A percentile compares a stretch with the other conserved stretches of the same genome.
Evolutionary conservation across 2,329 filamentous ascomycete genomes (phyloP).

Genomic region (Diaporthe amygdali): DNA sequence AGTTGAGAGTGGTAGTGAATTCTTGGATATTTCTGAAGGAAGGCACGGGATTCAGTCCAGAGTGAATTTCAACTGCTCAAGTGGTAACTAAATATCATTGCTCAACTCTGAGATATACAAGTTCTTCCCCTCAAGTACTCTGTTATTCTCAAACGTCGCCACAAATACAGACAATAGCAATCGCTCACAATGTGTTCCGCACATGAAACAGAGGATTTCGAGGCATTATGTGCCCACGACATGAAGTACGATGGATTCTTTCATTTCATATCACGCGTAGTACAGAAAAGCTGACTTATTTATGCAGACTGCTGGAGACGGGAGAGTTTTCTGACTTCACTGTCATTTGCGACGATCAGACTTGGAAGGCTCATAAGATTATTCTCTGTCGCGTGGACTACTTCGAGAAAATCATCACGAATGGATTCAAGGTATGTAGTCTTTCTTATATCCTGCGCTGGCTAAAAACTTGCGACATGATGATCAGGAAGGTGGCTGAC

Average conservation of each 20-base stretch:
- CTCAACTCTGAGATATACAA: not conserved
- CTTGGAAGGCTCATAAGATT: too few relatives aligned
- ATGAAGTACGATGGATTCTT: not conserved
- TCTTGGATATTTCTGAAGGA: too few relatives aligned
- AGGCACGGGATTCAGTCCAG: too few relatives aligned
- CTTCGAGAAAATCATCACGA: not conserved
- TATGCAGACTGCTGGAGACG: not conserved
- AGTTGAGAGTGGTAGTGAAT: too few relatives aligned
- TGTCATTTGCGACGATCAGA: not conserved
- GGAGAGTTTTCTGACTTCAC: not conserved
- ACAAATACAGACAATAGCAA: not conserved
- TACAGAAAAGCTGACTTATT: too few relatives aligned
- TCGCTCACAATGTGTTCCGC: not conserved
- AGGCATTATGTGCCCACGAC: not conserved
- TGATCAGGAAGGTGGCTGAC: not conserved
- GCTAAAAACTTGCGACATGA: too few relatives aligned
- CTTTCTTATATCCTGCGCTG: too few relatives aligned
- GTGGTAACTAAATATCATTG: too few relatives aligned
- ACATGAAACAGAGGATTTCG: not conserved
- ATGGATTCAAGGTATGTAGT: not conserved
- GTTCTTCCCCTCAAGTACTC: not conserved
- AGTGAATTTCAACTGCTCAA: too few relatives aligned
- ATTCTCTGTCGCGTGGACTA: not conserved
- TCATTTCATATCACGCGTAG: too few relatives aligned
- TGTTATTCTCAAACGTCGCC: not conserved